These are phyloP conservation scores for Mycena vitilis DNA, from an alignment of 768 basidiomycete genomes.

Conservation along the genomic window DNA sequence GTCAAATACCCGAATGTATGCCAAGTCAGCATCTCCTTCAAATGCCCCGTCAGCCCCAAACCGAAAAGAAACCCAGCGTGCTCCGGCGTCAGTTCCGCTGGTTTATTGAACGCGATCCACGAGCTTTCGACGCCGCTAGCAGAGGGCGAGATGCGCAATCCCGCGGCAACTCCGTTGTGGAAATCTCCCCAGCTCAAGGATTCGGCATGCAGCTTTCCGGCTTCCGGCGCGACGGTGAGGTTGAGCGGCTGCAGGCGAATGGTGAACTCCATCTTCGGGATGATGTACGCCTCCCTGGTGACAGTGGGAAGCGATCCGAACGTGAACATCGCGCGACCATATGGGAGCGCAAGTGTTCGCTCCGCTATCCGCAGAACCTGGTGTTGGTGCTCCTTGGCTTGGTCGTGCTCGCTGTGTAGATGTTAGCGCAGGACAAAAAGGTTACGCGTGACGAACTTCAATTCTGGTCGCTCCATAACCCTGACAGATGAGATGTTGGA, in stretches of 20 bases:
- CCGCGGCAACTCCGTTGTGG: conserved; percentile 96
- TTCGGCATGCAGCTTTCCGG: conserved; percentile 79
- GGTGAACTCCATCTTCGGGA: conserved; percentile 83
- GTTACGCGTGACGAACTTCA: conserved; percentile 58
- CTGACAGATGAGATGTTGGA: conserved; percentile 74
- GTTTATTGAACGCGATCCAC: conserved; percentile 97
- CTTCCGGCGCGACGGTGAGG: conserved; percentile 69
- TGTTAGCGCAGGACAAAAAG: conserved; percentile 17
- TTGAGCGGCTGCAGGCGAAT: conserved; percentile 83
- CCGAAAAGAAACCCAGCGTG: conserved; percentile 98
- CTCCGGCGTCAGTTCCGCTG: conserved; percentile 87
- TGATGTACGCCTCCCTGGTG: conserved; percentile 80
- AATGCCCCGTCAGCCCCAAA: conserved; percentile 91
- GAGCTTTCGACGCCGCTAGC: conserved; percentile 86
- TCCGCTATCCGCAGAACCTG: conserved; percentile 85
- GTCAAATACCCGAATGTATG: conserved; percentile 96
- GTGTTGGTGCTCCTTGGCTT: conserved; percentile 85
- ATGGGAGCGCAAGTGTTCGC: conserved; percentile 88
- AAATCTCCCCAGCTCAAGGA: conserved; percentile 94
- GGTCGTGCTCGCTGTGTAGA: conserved; percentile 81
- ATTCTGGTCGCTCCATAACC: conserved; percentile 73
- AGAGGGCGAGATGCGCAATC: conserved; percentile 83
- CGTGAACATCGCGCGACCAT: conserved; percentile 93
- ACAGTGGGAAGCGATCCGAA: conserved; percentile 85
- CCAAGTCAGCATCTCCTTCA: conserved; percentile 91